Conservation (phyloP, 768 basidiomycete genomes). For the Xerocomellus dryophilus region DNA sequence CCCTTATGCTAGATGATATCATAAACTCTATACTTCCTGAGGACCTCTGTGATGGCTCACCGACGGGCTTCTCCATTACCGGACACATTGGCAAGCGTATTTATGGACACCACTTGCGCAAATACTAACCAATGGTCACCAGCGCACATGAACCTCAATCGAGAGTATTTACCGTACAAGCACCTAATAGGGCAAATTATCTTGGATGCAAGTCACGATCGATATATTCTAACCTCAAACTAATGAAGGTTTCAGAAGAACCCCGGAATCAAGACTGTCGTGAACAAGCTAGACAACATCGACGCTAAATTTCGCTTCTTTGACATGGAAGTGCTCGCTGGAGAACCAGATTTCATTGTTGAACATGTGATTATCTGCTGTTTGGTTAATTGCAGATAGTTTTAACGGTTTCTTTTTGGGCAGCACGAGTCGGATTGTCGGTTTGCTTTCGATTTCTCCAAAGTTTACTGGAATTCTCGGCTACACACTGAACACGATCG, state of each 20-base stretch:
- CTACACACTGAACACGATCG: slow-evolving; percentile 89
- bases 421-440: slow-evolving; percentile 83
- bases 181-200: slow-evolving; percentile 88
- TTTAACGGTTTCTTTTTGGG: slow-evolving; percentile 1
- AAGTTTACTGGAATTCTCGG: slow-evolving; percentile 98
- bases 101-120: neutral
- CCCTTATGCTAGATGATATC: slow-evolving; percentile 64
- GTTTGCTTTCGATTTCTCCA: slow-evolving; percentile 91
- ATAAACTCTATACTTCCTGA: slow-evolving; percentile 79
- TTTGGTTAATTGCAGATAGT: neutral
- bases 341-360: slow-evolving; percentile 82
- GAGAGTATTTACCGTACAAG: slow-evolving; percentile 90
- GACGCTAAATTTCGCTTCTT: slow-evolving; percentile 88
- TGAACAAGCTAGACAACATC: slow-evolving; percentile 90
- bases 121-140: slow-evolving; percentile 4
- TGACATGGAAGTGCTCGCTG: slow-evolving; percentile 94
- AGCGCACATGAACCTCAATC: slow-evolving; percentile 92
- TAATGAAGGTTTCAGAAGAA: slow-evolving; percentile 68
- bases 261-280: slow-evolving; percentile 74
- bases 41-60: slow-evolving; percentile 71
- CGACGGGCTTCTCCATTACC: slow-evolving; percentile 80
- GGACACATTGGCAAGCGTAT: slow-evolving; percentile 84
- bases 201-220: slow-evolving; percentile 64
- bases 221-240: neutral
- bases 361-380: slow-evolving; percentile 62